phyloP scores from a whole-genome alignment of 352 stramenopile genomes.

The Phytophthora sp. region DNA sequence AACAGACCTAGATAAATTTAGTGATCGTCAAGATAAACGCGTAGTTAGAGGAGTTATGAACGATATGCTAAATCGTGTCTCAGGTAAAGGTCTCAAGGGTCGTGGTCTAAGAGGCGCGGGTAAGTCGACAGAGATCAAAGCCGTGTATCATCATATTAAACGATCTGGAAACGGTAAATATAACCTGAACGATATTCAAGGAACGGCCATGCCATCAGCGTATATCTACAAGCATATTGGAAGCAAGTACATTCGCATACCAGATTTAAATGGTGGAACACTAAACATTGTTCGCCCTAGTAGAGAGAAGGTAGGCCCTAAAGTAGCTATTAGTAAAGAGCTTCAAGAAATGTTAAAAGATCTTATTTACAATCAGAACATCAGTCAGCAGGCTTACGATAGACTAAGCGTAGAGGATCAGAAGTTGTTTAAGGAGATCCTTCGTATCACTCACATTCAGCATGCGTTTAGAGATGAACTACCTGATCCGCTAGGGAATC shows the following conservation, averaged over 20 bases:
- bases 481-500: not conserved
- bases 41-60: not conserved
- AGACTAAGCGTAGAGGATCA: not conserved
- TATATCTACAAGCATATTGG: not conserved
- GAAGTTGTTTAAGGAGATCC: not conserved
- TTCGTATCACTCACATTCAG: not conserved
- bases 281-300: not conserved
- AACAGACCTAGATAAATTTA: not conserved
- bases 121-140: not conserved
- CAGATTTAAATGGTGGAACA: not conserved
- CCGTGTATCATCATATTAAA: not conserved
- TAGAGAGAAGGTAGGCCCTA: not conserved
- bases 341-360: not conserved
- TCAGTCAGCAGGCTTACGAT: not conserved
- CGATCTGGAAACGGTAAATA: not conserved
- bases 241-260: not conserved
- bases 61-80: not conserved
- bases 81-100: too few relatives aligned
- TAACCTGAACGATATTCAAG: slow-evolving; percentile 1
- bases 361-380: not conserved
- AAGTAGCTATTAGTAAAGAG: not conserved
- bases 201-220: not conserved
- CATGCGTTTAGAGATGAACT: not conserved
- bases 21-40: not conserved
- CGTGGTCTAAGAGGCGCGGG: not conserved